Evolutionary conservation across 2,329 filamentous ascomycete genomes (phyloP).

Genomic region (Epichloe sp.): DNA sequence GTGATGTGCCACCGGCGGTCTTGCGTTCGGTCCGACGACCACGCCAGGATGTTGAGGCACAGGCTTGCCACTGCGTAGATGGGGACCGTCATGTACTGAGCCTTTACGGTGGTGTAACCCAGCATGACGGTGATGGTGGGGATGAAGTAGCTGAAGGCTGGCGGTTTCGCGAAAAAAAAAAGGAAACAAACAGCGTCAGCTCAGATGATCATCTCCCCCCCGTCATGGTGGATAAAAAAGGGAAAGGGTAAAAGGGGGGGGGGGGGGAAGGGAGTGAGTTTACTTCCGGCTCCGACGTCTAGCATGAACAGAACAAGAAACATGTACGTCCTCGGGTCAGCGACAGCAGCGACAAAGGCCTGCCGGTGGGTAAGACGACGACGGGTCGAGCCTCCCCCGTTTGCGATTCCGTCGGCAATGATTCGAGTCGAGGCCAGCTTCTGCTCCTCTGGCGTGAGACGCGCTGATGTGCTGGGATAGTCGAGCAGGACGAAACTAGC

Average conservation of each 20-base stretch:
- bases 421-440: conserved; percentile 3
- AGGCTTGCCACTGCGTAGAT: conserved; percentile 6
- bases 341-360: conserved; percentile 18
- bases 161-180: too few relatives aligned
- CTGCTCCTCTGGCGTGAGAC: conserved; percentile 36
- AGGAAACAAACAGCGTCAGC: too few relatives aligned
- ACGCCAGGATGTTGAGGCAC: conserved; percentile 12
- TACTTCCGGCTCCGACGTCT: conserved; percentile 25
- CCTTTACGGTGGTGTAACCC: conserved; percentile 29
- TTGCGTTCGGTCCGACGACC: conserved; percentile 10
- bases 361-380: conserved; percentile 2
- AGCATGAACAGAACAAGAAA: conserved; percentile 6
- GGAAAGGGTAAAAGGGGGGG: too few relatives aligned
- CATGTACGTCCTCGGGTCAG: conserved; percentile 5
- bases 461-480: conserved; percentile 47
- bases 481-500: conserved; percentile 52
- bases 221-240: too few relatives aligned
- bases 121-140: conserved; percentile 35
- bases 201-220: too few relatives aligned
- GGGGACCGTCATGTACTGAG: conserved; percentile 32
- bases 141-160: conserved; percentile 37
- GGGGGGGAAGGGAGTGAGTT: not conserved
- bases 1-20: conserved; percentile 13
- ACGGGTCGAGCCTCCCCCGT: conserved; percentile 13
- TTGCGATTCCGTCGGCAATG: conserved; percentile 15